Percentiles rank a stretch among this genome's conserved stretches.
These are phyloP conservation scores for Canavalia gladiata DNA, from an alignment of 306 rosid species.

Conservation along the genomic window DNA sequence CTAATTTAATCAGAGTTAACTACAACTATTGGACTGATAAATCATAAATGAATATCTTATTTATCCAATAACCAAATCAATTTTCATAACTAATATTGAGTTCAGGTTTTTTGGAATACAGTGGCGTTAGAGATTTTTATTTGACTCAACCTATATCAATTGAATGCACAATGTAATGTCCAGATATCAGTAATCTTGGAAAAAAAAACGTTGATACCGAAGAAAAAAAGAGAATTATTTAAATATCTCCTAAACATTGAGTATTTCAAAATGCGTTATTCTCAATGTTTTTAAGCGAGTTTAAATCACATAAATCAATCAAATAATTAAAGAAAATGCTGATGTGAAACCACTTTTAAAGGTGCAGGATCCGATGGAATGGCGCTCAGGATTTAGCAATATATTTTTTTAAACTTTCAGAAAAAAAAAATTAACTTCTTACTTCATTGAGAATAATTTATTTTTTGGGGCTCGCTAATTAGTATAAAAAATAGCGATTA, in stretches of 20 bases:
- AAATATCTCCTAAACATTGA: not conserved
- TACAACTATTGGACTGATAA: too few species aligned
- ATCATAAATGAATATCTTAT: too few species aligned
- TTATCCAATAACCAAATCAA: too few species aligned
- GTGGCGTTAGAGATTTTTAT: too few species aligned
- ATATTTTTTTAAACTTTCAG: not conserved
- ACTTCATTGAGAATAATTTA: conserved; percentile 10
- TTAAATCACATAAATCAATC: conserved; percentile 17
- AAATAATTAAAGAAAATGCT: conserved; percentile 28
- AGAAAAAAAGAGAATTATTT: not conserved
- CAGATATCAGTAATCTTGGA: not conserved
- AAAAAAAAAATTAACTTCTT: conserved; percentile 11
- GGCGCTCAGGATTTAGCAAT: not conserved
- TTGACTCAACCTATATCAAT: too few species aligned
- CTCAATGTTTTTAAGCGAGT: not conserved
- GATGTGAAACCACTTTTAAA: conserved; percentile 42
- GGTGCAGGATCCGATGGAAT: not conserved
- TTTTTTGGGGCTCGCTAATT: not conserved
- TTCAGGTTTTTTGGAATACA: too few species aligned
- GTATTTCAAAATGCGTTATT: conserved; percentile 1
- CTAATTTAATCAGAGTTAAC: too few species aligned
- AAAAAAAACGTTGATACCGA: not conserved
- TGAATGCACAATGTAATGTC: not conserved
- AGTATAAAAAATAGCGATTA: conserved; percentile 5
- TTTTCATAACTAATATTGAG: too few species aligned